A percentile compares a stretch with the other conserved stretches of the same genome.
phyloP scores from a whole-genome alignment of 441 rosid species.

The Erodium chrysanthum region DNA sequence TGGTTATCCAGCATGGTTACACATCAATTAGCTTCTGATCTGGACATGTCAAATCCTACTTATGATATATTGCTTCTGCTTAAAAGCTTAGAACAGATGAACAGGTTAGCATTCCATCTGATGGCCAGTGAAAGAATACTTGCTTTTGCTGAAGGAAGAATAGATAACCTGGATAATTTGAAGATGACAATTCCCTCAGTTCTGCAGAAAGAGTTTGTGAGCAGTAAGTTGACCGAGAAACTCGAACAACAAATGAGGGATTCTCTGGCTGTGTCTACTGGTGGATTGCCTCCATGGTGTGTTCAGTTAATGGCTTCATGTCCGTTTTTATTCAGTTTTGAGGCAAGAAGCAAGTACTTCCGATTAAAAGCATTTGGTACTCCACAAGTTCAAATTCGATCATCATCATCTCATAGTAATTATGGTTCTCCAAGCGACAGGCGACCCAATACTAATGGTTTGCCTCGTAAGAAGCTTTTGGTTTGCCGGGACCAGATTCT shows the following conservation, averaged over 20 bases:
- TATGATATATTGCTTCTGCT: conserved; percentile 65
- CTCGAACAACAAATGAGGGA: conserved; percentile 90
- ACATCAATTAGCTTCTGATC: conserved; percentile 42
- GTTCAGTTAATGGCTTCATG: conserved; percentile 73
- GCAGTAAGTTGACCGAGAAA: conserved; percentile 81
- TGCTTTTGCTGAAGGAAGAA: conserved; percentile 60
- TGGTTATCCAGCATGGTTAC: conserved; percentile 47
- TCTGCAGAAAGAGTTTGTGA: conserved; percentile 62
- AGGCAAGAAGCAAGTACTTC: conserved; percentile 68
- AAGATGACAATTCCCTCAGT: conserved; percentile 42
- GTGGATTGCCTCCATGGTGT: conserved; percentile 87
- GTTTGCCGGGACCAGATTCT: conserved; percentile 64
- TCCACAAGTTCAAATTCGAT: conserved; percentile 32
- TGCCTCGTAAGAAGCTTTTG: conserved; percentile 63
- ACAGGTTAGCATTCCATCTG: conserved; percentile 60
- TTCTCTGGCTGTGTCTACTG: conserved; percentile 52
- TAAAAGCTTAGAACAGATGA: conserved; percentile 66
- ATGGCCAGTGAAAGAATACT: conserved; percentile 46
- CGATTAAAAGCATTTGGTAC: conserved; percentile 69
- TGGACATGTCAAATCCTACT: conserved; percentile 47
- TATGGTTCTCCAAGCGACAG: conserved; percentile 44
- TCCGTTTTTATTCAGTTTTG: conserved; percentile 87
- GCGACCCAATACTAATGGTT: conserved; percentile 33
- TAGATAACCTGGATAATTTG: conserved; percentile 54
- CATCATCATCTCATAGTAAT: conserved; percentile 17